Evolutionary conservation across 2,329 filamentous ascomycete species (phyloP).

Genomic region (Bertia moriformis): DNA sequence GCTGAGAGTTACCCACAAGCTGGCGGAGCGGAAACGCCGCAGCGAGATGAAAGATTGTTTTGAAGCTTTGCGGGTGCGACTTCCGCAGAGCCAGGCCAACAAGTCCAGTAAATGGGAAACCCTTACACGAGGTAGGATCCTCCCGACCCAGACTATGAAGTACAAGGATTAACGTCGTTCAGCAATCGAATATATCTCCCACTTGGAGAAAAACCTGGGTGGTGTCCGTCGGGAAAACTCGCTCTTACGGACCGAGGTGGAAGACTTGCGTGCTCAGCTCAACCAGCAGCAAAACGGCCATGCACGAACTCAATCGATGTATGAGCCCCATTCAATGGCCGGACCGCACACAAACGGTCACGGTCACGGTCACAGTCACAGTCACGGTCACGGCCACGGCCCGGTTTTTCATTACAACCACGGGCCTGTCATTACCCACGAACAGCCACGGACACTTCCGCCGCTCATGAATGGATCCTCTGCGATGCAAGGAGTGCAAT

Average conservation of each 20-base stretch:
- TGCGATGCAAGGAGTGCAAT: conserved; percentile 33
- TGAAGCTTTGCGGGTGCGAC: conserved; percentile 23
- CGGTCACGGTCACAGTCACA: background rate
- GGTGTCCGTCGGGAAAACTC: conserved; percentile 10
- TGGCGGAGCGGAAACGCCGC: conserved; percentile 31
- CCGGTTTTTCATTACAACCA: conserved; percentile 9
- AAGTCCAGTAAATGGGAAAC: conserved; percentile 37
- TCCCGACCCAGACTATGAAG: background rate
- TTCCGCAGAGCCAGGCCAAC: conserved; percentile 28
- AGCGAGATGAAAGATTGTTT: conserved; percentile 36
- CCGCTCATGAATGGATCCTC: conserved; percentile 25
- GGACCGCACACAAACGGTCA: conserved; percentile 15
- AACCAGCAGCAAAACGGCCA: conserved; percentile 9
- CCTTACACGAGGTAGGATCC: conserved; percentile 22
- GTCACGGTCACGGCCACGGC: background rate
- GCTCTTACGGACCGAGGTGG: conserved; percentile 6
- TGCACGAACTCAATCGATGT: conserved; percentile 7
- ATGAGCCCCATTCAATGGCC: background rate
- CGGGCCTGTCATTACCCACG: conserved; percentile 14
- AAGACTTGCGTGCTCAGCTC: conserved; percentile 6
- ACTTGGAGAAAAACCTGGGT: conserved; percentile 21
- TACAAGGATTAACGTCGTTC: conserved; percentile 2
- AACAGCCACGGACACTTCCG: conserved; percentile 27
- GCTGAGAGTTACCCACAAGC: conserved; percentile 29
- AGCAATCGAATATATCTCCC: conserved; percentile 30